phyloP scores from a whole-genome alignment of 306 rosid species.

The Herpetospermum pedunculosum region DNA sequence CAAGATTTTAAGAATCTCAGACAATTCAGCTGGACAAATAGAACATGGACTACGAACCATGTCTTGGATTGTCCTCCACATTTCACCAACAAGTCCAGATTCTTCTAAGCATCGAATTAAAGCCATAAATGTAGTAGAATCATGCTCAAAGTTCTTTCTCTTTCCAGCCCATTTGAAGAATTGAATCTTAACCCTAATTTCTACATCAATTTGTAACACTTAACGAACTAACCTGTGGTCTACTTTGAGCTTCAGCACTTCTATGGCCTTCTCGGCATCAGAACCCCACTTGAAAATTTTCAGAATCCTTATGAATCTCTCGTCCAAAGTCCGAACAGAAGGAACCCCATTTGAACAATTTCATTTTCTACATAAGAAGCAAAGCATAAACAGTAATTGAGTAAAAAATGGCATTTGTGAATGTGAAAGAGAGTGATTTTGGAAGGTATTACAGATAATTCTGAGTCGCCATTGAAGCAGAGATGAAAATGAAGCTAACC shows the following conservation, averaged over 20 bases:
- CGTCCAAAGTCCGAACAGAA: conserved; percentile 55
- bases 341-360: conserved; percentile 57
- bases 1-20: conserved; percentile 57
- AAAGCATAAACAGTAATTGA: background rate
- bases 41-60: conserved; percentile 51
- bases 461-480: background rate
- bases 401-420: background rate
- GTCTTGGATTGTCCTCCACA: conserved; percentile 76
- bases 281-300: conserved; percentile 92
- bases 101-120: conserved; percentile 62
- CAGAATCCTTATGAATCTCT: conserved; percentile 77
- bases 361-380: conserved; percentile 55
- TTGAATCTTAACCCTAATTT: conserved; percentile 56
- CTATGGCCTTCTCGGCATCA: conserved; percentile 89
- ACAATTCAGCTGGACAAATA: conserved; percentile 46
- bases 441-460: background rate
- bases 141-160: conserved; percentile 60
- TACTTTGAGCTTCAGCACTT: conserved; percentile 70
- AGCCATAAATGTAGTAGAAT: conserved; percentile 56
- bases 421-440: background rate
- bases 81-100: conserved; percentile 44
- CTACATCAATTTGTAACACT: conserved; percentile 69
- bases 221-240: conserved; percentile 70
- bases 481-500: conserved; percentile 19
- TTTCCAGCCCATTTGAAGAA: conserved; percentile 88